Percentiles rank a stretch among this genome's conserved stretches.
Conservation (phyloP, 768 basidiomycete genomes). For the Mycena latifolia region DNA sequence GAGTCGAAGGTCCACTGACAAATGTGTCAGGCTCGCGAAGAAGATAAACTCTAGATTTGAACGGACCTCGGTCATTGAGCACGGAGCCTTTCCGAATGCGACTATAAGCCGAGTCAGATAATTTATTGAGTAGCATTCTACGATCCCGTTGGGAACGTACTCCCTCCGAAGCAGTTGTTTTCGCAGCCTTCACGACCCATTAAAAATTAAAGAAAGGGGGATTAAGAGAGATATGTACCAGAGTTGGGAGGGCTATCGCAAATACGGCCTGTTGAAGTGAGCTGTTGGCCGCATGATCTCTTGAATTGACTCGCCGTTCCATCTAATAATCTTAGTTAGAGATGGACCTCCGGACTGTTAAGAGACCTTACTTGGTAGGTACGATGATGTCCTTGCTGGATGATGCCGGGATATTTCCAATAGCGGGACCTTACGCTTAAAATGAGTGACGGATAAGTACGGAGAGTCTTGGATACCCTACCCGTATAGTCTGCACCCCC, state of each 20-base stretch:
- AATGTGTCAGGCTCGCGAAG: too few species aligned
- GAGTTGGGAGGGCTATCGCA: slow-evolving; percentile 23
- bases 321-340: not conserved
- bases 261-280: slow-evolving; percentile 12
- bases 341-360: not conserved
- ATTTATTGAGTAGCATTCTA: not conserved
- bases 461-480: not conserved
- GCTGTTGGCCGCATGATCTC: not conserved
- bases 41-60: not conserved
- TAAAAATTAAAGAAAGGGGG: not conserved
- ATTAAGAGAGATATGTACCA: not conserved
- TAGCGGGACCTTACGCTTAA: not conserved
- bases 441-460: too few species aligned
- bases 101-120: not conserved
- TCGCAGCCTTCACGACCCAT: not conserved
- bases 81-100: slow-evolving; percentile 7
- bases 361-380: not conserved
- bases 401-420: not conserved
- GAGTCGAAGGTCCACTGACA: slow-evolving; percentile 18
- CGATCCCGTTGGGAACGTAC: not conserved
- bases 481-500: slow-evolving; percentile 14
- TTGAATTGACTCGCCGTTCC: slow-evolving; percentile 13
- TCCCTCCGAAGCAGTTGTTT: slow-evolving; percentile 22
- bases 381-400: slow-evolving; percentile 12
- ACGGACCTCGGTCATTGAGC: slow-evolving; percentile 20